phyloP scores from a whole-genome alignment of 768 basidiomycete species.

The Mycena olivaceomarginata region DNA sequence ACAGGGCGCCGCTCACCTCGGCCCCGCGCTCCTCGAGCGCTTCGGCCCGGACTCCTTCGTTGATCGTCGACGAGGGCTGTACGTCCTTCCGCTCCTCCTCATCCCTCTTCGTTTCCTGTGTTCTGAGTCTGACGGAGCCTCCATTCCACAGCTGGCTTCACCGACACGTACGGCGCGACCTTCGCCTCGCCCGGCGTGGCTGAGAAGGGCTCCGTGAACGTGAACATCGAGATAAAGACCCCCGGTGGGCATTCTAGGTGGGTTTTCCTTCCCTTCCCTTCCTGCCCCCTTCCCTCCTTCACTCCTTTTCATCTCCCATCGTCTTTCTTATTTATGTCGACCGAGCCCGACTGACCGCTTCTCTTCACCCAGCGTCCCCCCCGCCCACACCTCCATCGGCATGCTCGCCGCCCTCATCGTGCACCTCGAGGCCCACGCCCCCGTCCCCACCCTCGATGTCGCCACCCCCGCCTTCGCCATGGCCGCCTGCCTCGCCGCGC shows the following conservation, averaged over 20 bases:
- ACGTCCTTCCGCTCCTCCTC: neutral
- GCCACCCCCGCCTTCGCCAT: conserved; percentile 54
- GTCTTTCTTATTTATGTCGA: too few relatives aligned
- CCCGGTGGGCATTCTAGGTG: conserved; percentile 80
- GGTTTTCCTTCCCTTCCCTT: conserved; percentile 61
- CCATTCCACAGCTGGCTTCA: conserved; percentile 30
- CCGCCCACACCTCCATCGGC: conserved; percentile 66
- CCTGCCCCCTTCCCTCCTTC: neutral
- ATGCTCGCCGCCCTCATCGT: conserved; percentile 72
- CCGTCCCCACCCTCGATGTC: conserved; percentile 54
- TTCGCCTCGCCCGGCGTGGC: conserved; percentile 65
- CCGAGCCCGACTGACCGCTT: neutral
- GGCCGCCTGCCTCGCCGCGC: conserved; percentile 68
- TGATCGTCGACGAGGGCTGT: conserved; percentile 81
- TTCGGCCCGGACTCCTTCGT: conserved; percentile 75
- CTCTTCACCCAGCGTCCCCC: conserved; percentile 26
- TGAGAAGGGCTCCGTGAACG: conserved; percentile 73
- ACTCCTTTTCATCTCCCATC: conserved; percentile 69
- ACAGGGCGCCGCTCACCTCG: conserved; percentile 64
- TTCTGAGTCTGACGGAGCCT: too few relatives aligned
- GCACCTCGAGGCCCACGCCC: conserved; percentile 70
- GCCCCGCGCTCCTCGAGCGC: conserved; percentile 58
- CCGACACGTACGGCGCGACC: conserved; percentile 53
- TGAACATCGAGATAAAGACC: conserved; percentile 59
- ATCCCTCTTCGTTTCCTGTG: too few relatives aligned